A percentile compares a stretch with the other conserved stretches of the same genome.
phyloP scores from a whole-genome alignment of 192 early-diverging fungal species.

The Coemansia sp. region DNA sequence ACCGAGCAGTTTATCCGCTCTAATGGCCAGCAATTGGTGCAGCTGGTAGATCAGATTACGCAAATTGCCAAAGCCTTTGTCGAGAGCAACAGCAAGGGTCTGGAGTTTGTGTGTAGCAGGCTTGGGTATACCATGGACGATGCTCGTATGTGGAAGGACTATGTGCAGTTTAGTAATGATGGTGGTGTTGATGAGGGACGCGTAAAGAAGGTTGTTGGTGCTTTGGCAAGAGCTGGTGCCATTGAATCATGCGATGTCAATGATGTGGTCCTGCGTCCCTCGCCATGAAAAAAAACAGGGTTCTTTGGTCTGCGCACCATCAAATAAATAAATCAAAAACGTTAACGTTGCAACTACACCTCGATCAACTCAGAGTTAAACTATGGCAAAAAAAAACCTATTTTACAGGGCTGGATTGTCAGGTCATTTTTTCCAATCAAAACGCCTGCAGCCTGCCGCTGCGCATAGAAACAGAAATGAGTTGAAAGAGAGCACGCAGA shows the following conservation, averaged over 20 bases:
- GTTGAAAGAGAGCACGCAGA: too few relatives aligned
- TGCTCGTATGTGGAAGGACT: conserved; percentile 28
- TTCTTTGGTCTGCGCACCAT: too few relatives aligned
- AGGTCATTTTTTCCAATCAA: too few relatives aligned
- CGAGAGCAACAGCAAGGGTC: neutral
- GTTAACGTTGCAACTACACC: too few relatives aligned
- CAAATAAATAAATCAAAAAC: too few relatives aligned
- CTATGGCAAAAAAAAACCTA: too few relatives aligned
- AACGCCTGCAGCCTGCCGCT: neutral
- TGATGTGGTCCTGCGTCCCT: conserved; percentile 25
- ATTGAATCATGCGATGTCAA: conserved; percentile 9
- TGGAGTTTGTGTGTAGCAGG: conserved; percentile 22
- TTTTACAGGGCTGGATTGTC: neutral
- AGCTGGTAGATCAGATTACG: conserved; percentile 13
- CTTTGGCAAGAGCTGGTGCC: conserved; percentile 27
- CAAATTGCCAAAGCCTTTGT: conserved; percentile 15
- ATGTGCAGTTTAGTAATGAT: conserved; percentile 29
- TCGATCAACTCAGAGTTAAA: too few relatives aligned
- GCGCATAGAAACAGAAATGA: too few relatives aligned
- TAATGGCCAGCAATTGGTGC: conserved; percentile 7
- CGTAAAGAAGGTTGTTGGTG: conserved; percentile 15
- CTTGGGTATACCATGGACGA: conserved; percentile 37
- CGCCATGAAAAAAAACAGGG: too few relatives aligned
- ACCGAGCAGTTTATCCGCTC: conserved; percentile 16
- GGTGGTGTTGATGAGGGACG: conserved; percentile 23